Percentiles rank a stretch among this genome's conserved stretches.
phyloP scores from a whole-genome alignment of 2,329 filamentous ascomycete genomes.

The Xylariaceae sp. region DNA sequence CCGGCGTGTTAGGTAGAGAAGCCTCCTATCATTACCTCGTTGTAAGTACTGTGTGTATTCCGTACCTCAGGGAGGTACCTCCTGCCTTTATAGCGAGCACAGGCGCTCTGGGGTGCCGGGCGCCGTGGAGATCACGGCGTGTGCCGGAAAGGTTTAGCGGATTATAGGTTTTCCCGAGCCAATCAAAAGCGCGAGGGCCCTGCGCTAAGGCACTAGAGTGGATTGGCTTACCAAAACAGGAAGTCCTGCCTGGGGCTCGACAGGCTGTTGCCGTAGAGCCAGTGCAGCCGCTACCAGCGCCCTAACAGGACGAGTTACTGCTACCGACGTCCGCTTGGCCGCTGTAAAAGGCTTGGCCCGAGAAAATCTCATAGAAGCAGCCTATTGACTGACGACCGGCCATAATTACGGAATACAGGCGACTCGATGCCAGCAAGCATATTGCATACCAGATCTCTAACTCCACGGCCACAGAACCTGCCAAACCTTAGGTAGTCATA shows the following conservation, averaged over 20 bases:
- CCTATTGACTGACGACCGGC: constrained; percentile 12
- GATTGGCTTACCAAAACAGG: constrained; percentile 28
- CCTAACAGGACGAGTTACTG: constrained; percentile 15
- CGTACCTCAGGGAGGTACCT: no score
- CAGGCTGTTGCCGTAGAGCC: constrained; percentile 8
- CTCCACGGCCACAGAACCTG: constrained; percentile 9
- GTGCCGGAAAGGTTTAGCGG: constrained; percentile 28
- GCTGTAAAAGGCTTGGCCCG: constrained; percentile 17
- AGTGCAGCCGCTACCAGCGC: constrained; percentile 6
- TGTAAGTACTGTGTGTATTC: no score
- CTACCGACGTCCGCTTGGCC: constrained; percentile 10
- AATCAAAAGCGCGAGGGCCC: constrained; percentile 18
- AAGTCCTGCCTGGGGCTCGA: constrained; percentile 23
- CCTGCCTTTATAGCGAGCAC: no score
- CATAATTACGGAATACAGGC: constrained; percentile 1
- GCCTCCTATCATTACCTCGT: no score
- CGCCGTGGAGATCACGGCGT: constrained; percentile 8
- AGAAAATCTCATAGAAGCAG: constrained; percentile 31
- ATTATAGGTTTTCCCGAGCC: constrained; percentile 29
- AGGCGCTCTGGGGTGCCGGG: constrained; percentile 1
- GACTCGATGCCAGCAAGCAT: neutral
- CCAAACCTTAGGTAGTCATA: constrained; percentile 3
- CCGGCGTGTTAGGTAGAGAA: no score
- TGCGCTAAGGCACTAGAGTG: constrained; percentile 17
- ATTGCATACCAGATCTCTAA: constrained; percentile 9